phyloP scores from a whole-genome alignment of 2,329 filamentous ascomycete species.

The Metarhizium anisopliae region DNA sequence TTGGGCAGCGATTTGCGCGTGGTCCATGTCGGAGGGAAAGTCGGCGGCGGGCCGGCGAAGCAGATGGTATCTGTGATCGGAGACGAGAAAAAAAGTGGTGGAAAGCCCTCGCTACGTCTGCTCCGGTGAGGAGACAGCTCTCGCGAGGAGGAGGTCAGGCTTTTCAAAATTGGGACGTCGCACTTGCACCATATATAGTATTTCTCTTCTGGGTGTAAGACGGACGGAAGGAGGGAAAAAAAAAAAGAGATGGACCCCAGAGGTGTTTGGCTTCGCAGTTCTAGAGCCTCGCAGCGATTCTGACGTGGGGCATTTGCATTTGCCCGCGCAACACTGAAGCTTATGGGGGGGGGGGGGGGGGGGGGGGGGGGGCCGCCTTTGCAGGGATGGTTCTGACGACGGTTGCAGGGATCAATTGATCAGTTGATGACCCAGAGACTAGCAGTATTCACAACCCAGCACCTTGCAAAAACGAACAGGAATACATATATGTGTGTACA shows the following conservation, averaged over 20 bases:
- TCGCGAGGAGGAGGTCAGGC: background rate
- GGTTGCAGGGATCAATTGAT: background rate
- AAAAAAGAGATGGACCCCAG: background rate
- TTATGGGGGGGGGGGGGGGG: background rate
- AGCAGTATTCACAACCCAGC: too few relatives aligned
- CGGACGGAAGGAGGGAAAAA: too few relatives aligned
- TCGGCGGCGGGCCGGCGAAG: background rate
- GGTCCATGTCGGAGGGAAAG: slow-evolving; percentile 17
- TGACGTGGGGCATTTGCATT: slow-evolving; percentile 8
- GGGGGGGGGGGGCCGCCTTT: background rate
- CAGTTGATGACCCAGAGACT: background rate
- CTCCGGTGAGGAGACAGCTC: slow-evolving; percentile 1
- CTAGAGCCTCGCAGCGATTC: background rate
- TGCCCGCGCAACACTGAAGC: background rate
- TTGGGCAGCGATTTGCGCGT: slow-evolving; percentile 20
- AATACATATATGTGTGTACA: too few relatives aligned
- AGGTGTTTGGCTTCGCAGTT: background rate
- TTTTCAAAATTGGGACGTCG: background rate
- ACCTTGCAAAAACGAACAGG: too few relatives aligned
- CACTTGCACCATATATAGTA: background rate
- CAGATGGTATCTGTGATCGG: background rate
- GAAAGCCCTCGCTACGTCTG: slow-evolving; percentile 1
- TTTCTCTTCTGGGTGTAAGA: background rate
- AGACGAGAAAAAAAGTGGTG: background rate
- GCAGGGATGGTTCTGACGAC: background rate